A percentile compares a stretch with the other conserved stretches of the same genome.
Evolutionary conservation across 495 filamentous ascomycete genomes (phyloP).

Genomic region (Chaetomium tenue): DNA sequence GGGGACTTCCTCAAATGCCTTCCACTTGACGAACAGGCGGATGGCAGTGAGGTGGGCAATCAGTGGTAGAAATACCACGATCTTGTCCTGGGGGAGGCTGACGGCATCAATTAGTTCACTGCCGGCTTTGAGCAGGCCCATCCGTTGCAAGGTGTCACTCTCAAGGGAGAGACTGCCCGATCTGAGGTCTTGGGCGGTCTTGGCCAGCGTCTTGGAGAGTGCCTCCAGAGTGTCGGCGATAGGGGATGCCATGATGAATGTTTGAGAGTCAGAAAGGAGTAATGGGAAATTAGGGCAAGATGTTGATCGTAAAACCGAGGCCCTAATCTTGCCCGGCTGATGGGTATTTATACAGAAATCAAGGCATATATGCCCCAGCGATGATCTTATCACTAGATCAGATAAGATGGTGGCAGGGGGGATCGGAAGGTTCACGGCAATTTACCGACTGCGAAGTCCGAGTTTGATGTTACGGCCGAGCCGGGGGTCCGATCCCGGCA

Average conservation of each 20-base stretch:
- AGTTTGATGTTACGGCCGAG: no score
- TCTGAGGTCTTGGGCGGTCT: conserved; percentile 13
- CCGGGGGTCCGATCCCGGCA: no score
- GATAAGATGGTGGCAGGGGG: no score
- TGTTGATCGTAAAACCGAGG: neutral
- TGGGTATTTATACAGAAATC: no score
- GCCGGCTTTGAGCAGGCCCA: conserved; percentile 12
- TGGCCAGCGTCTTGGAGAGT: conserved; percentile 9
- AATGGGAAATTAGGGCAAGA: neutral
- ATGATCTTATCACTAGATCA: no score
- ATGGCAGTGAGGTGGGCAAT: conserved; percentile 22
- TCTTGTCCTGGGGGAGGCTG: conserved; percentile 11
- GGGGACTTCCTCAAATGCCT: conserved; percentile 36
- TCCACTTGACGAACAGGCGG: conserved; percentile 36
- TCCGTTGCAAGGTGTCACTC: neutral
- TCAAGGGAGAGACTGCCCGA: conserved; percentile 3
- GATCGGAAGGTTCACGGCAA: no score
- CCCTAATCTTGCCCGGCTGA: neutral
- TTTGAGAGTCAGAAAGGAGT: neutral
- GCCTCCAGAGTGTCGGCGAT: conserved; percentile 16
- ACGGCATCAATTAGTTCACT: conserved; percentile 8
- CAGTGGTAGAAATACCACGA: conserved; percentile 7
- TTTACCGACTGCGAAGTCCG: no score
- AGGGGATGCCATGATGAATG: conserved; percentile 4
- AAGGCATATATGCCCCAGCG: no score